Evolutionary conservation across 164 flowering plant species (phyloP).

Genomic region (Amborella trichopoda): DNA sequence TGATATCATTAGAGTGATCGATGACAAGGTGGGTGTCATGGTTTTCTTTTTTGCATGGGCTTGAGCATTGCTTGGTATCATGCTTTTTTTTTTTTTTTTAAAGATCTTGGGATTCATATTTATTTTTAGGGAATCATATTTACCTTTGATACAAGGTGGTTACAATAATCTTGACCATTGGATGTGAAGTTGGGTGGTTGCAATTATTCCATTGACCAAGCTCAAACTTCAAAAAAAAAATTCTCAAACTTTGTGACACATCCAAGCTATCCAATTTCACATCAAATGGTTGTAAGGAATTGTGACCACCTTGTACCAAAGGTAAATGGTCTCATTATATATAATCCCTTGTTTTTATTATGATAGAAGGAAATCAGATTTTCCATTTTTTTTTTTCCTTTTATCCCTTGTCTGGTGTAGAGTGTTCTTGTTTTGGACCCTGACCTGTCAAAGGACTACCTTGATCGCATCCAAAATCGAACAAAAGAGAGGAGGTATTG

Average conservation of each 20-base stretch:
- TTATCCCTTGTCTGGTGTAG: slow-evolving; percentile 17
- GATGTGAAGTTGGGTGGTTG: no score
- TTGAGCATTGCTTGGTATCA: not conserved
- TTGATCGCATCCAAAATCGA: slow-evolving; percentile 71
- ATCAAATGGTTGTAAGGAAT: no score
- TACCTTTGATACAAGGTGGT: not conserved
- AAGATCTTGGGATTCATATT: not conserved
- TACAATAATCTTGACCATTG: no score
- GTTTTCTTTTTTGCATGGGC: not conserved
- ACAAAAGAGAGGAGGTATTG: slow-evolving; percentile 59
- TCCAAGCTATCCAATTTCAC: no score
- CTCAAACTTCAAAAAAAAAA: no score
- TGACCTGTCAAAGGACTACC: slow-evolving; percentile 73
- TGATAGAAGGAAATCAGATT: not conserved
- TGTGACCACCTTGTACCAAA: no score
- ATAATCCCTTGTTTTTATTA: not conserved
- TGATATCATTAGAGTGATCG: slow-evolving; percentile 56
- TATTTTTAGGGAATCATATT: not conserved
- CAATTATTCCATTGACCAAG: no score
- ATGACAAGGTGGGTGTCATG: slow-evolving; percentile 37
- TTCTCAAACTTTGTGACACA: no score
- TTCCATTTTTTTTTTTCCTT: not conserved
- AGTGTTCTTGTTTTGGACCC: slow-evolving; percentile 78
- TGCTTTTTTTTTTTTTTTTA: not conserved
- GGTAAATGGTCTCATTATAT: no score